phyloP scores from a whole-genome alignment of 2,329 filamentous ascomycete species.

The Stachybotrys echinatus region DNA sequence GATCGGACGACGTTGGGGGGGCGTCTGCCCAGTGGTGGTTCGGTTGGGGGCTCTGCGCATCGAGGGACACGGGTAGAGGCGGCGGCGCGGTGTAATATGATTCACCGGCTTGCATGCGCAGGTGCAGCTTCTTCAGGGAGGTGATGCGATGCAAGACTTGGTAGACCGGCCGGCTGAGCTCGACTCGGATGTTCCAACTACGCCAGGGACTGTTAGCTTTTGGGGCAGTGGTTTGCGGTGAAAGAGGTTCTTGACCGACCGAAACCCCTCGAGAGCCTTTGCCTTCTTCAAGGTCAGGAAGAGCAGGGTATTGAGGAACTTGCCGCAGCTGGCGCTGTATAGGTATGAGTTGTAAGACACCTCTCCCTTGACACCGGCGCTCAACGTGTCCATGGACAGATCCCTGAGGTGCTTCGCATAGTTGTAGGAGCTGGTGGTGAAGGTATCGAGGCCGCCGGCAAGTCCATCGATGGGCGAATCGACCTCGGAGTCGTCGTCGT shows the following conservation, averaged over 20 bases:
- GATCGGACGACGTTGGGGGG: conserved; percentile 13
- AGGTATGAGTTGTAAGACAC: conserved; percentile 48
- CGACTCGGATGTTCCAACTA: conserved; percentile 61
- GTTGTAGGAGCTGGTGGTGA: conserved; percentile 58
- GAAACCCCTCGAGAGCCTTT: conserved; percentile 49
- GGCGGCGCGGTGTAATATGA: conserved; percentile 49
- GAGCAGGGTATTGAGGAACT: conserved; percentile 58
- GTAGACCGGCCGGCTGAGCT: conserved; percentile 55
- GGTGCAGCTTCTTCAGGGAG: conserved; percentile 46
- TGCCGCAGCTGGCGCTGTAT: conserved; percentile 52
- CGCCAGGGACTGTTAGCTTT: conserved; percentile 3
- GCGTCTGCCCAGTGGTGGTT: conserved; percentile 20
- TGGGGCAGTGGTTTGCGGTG: neutral
- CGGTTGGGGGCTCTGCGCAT: conserved; percentile 25
- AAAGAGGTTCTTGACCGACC: conserved; percentile 29
- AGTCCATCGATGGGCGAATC: conserved; percentile 52
- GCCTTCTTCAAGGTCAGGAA: conserved; percentile 52
- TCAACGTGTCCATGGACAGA: conserved; percentile 51
- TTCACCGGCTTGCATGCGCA: conserved; percentile 53
- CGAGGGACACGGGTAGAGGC: conserved; percentile 32
- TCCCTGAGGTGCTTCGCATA: conserved; percentile 54
- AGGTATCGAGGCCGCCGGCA: conserved; percentile 53
- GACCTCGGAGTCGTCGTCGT: conserved; percentile 47
- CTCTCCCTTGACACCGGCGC: conserved; percentile 47
- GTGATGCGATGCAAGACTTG: conserved; percentile 48